Evolutionary conservation across 371 early-diverging fungal species (phyloP).

Genomic region (Cokeromyces recurvatus): DNA sequence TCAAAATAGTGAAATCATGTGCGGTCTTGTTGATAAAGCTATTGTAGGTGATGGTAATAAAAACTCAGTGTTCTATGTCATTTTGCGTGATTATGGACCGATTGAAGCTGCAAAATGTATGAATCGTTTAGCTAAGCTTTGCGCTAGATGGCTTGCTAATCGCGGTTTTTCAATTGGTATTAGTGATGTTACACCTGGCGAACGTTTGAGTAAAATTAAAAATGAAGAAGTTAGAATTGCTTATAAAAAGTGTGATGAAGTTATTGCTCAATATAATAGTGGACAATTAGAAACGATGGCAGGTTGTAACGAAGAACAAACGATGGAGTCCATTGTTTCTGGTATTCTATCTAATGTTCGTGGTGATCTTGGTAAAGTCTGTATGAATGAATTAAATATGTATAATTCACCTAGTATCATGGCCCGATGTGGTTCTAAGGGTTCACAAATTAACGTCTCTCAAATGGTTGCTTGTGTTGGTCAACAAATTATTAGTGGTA

Average conservation of each 20-base stretch:
- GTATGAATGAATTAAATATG: conserved; percentile 89
- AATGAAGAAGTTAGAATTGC: conserved; percentile 75
- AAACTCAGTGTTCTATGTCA: conserved; percentile 89
- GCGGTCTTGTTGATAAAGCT: conserved; percentile 94
- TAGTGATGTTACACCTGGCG: conserved; percentile 95
- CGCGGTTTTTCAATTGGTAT: conserved; percentile 98
- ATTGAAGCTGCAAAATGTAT: conserved; percentile 87
- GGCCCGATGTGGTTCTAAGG: conserved; percentile 75
- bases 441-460: conserved; percentile 97
- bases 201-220: conserved; percentile 71
- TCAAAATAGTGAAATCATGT: conserved; percentile 91
- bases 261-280: conserved; percentile 66
- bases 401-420: conserved; percentile 98
- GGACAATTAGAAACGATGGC: conserved; percentile 83
- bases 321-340: conserved; percentile 88
- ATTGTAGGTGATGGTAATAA: conserved; percentile 97
- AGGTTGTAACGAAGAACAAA: conserved; percentile 87
- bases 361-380: conserved; percentile 95
- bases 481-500: conserved; percentile 98
- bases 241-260: conserved; percentile 81
- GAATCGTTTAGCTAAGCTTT: conserved; percentile 91
- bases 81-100: conserved; percentile 90
- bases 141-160: conserved; percentile 90
- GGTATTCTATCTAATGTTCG: conserved; percentile 91
- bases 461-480: conserved; percentile 99